A percentile compares a stretch with the other conserved stretches of the same genome.
These are phyloP conservation scores for Aspergillus sclerotialis DNA, from an alignment of 2,329 filamentous ascomycete genomes.

Conservation along the genomic window DNA sequence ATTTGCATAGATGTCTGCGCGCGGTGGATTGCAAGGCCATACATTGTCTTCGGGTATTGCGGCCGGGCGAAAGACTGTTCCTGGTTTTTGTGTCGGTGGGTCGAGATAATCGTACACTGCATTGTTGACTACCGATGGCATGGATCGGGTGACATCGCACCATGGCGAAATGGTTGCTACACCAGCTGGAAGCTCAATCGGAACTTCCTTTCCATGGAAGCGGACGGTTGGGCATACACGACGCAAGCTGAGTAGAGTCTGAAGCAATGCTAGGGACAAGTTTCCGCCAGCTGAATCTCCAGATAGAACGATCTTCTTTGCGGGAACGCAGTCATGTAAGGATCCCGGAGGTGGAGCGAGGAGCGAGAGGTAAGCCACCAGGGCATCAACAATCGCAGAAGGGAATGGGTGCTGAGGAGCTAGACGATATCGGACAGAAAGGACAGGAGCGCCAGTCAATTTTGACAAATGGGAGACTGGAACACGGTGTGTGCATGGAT, in stretches of 20 bases:
- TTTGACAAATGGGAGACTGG: slow-evolving; percentile 32
- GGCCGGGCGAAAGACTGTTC: slow-evolving; percentile 16
- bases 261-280: slow-evolving; percentile 33
- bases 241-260: slow-evolving; percentile 36
- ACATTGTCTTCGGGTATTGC: slow-evolving; percentile 26
- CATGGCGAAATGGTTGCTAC: slow-evolving; percentile 34
- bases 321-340: slow-evolving; percentile 35
- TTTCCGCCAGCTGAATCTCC: slow-evolving; percentile 43
- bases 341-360: slow-evolving; percentile 38
- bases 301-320: slow-evolving; percentile 39
- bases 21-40: slow-evolving; percentile 37
- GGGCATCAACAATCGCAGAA: slow-evolving; percentile 38
- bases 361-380: slow-evolving; percentile 43
- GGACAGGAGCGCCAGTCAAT: slow-evolving; percentile 30
- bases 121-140: slow-evolving; percentile 34
- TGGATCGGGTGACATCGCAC: slow-evolving; percentile 36
- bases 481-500: slow-evolving; percentile 37
- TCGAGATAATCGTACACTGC: slow-evolving; percentile 35
- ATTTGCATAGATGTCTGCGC: slow-evolving; percentile 36
- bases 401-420: slow-evolving; percentile 44
- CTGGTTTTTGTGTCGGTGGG: slow-evolving; percentile 18
- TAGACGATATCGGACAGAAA: slow-evolving; percentile 42
- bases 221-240: slow-evolving; percentile 26
- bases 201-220: slow-evolving; percentile 35
- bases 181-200: slow-evolving; percentile 35